Evolutionary conservation across 805 yeast genomes (phyloP).

Genomic region (Myxozyma mucilagina): DNA sequence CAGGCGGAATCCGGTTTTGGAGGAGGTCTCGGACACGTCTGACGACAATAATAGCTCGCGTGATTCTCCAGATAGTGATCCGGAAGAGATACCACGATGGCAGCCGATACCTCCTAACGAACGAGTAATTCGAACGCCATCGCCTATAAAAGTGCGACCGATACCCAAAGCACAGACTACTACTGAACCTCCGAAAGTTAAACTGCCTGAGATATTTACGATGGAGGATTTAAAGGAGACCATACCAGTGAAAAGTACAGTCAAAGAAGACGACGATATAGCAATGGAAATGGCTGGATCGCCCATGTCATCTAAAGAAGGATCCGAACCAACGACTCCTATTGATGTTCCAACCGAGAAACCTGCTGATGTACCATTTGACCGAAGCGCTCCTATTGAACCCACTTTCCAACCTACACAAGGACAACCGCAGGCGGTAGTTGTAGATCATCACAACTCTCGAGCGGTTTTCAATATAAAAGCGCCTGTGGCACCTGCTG

Average conservation of each 20-base stretch:
- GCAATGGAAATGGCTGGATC: constrained; percentile 16
- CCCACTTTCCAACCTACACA: neutral
- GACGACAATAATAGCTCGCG: neutral
- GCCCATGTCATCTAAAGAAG: neutral
- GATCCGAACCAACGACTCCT: neutral
- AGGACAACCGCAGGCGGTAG: neutral
- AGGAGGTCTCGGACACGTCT: neutral
- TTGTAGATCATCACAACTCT: constrained; percentile 32
- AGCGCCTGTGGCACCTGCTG: constrained; percentile 35
- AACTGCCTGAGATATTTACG: constrained; percentile 35
- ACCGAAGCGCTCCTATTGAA: constrained; percentile 18
- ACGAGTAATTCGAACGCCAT: constrained; percentile 3
- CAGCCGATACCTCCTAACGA: neutral
- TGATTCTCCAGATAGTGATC: constrained; percentile 7
- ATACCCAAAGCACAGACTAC: constrained; percentile 3
- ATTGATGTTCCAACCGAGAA: neutral
- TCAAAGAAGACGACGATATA: constrained; percentile 5
- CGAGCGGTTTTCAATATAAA: constrained; percentile 24
- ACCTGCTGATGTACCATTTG: constrained; percentile 16
- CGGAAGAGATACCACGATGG: constrained; percentile 4
- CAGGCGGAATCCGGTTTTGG: neutral
- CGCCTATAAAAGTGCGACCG: constrained; percentile 8
- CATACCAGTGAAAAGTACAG: constrained; percentile 5
- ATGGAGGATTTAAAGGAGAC: constrained; percentile 32
- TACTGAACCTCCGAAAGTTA: constrained; percentile 33